A percentile compares a stretch with the other conserved stretches of the same genome.
Evolutionary conservation across 345 rosid genomes (phyloP).

Genomic region (Combretum micranthum): DNA sequence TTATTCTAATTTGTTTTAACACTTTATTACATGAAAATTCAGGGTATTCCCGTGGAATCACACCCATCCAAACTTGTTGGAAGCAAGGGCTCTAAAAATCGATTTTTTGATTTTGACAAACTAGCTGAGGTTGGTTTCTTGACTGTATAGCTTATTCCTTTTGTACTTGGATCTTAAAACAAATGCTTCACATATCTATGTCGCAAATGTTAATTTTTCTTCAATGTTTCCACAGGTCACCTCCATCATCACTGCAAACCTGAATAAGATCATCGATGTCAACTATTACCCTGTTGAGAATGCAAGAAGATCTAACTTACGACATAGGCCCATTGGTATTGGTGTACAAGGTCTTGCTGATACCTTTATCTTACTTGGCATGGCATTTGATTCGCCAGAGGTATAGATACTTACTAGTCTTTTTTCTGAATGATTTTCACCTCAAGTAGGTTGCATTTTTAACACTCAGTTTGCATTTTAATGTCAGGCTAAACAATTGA

Average conservation of each 20-base stretch:
- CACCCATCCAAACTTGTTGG: conserved; percentile 83
- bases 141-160: background rate
- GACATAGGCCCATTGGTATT: conserved; percentile 90
- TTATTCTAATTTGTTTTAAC: conserved; percentile 2
- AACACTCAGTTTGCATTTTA: conserved; percentile 7
- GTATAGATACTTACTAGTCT: conserved; percentile 24
- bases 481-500: conserved; percentile 73
- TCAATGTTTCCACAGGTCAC: conserved; percentile 38
- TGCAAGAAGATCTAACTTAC: conserved; percentile 67
- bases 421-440: background rate
- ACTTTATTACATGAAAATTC: conserved; percentile 1
- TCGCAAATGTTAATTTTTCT: background rate
- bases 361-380: conserved; percentile 78
- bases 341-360: conserved; percentile 97
- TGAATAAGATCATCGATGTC: conserved; percentile 84
- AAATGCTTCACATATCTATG: background rate
- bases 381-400: conserved; percentile 86
- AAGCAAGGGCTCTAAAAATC: conserved; percentile 61
- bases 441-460: conserved; percentile 10
- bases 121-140: conserved; percentile 63
- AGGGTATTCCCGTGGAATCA: conserved; percentile 63
- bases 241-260: conserved; percentile 49
- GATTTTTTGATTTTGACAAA: conserved; percentile 85
- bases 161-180: background rate
- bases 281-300: conserved; percentile 89